These are phyloP conservation scores for Aspergillus puulaauensis DNA, from an alignment of 2,329 filamentous ascomycete species.

Conservation along the genomic window DNA sequence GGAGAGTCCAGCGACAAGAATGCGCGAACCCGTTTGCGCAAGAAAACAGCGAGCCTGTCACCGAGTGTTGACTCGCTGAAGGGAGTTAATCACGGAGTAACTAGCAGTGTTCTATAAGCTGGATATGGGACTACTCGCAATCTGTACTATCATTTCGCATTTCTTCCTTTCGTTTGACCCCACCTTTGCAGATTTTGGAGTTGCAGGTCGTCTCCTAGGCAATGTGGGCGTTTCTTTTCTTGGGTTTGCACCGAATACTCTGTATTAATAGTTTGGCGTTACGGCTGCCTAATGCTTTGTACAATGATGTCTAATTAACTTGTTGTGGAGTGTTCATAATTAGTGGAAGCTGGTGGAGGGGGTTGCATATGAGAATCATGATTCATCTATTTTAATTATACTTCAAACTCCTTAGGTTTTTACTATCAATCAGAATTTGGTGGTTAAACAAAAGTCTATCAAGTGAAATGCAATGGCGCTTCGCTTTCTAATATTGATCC, in stretches of 20 bases:
- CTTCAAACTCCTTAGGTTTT: background rate
- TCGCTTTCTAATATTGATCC: background rate
- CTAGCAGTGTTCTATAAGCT: slow-evolving; percentile 41
- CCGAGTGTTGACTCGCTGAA: slow-evolving; percentile 35
- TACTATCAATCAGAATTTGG: background rate
- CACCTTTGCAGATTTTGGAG: slow-evolving; percentile 20
- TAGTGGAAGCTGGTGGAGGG: slow-evolving; percentile 5
- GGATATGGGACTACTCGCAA: background rate
- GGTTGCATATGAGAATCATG: slow-evolving; percentile 1
- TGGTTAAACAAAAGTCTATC: background rate
- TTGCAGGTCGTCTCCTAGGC: slow-evolving; percentile 33
- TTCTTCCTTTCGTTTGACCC: background rate
- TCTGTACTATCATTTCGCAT: background rate
- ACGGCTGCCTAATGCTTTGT: slow-evolving; percentile 20
- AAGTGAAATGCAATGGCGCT: background rate
- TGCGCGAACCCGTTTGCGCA: slow-evolving; percentile 34
- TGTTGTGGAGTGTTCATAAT: slow-evolving; percentile 12
- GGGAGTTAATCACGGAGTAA: slow-evolving; percentile 37
- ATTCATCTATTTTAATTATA: slow-evolving; percentile 6
- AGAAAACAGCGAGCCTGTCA: slow-evolving; percentile 33
- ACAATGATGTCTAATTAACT: slow-evolving; percentile 25
- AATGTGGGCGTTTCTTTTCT: slow-evolving; percentile 18
- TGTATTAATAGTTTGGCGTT: slow-evolving; percentile 35
- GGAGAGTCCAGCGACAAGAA: slow-evolving; percentile 24
- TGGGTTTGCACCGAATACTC: slow-evolving; percentile 16